Conservation (phyloP, 1,139 yeast species). For the Kodamaea derodonti region DNA sequence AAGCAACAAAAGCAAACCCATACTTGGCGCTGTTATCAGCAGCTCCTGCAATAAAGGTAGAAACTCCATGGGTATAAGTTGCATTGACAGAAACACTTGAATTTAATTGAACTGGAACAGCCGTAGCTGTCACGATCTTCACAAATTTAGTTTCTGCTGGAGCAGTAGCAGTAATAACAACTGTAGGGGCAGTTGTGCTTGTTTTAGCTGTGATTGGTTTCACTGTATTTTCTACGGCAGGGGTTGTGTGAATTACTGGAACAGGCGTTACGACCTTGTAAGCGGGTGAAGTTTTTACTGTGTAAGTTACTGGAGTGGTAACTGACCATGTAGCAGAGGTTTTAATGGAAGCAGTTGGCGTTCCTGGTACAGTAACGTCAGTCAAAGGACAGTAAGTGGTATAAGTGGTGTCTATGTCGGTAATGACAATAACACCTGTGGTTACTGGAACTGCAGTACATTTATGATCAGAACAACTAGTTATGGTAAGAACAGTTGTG, state of each 20-base stretch:
- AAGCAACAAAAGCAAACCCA: constrained; percentile 1
- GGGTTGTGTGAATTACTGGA: constrained; percentile 14
- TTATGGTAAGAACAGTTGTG: constrained; percentile 33
- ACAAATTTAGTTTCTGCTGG: neutral
- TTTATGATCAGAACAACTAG: constrained; percentile 40
- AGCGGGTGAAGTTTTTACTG: too few relatives aligned
- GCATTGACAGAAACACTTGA: neutral
- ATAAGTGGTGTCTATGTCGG: constrained; percentile 17
- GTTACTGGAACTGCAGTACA: constrained; percentile 34
- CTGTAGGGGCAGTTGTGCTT: neutral
- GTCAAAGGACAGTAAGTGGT: constrained; percentile 15
- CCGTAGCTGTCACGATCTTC: constrained; percentile 4
- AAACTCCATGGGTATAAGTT: neutral
- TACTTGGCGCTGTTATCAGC: constrained; percentile 1
- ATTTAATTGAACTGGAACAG: neutral
- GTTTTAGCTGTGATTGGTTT: constrained; percentile 9
- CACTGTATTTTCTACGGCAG: constrained; percentile 29
- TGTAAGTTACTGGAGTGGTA: constrained; percentile 23
- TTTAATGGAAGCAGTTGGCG: constrained; percentile 15
- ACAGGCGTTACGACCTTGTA: constrained; percentile 37
- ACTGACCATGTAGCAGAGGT: constrained; percentile 13
- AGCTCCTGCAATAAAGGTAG: neutral
- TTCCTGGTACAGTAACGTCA: constrained; percentile 8
- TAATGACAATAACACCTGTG: constrained; percentile 40
- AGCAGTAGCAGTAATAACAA: neutral